Percentiles rank a stretch among this genome's conserved stretches.
These are phyloP conservation scores for Phylloporus scabripes DNA, from an alignment of 768 basidiomycete genomes.

Conservation along the genomic window DNA sequence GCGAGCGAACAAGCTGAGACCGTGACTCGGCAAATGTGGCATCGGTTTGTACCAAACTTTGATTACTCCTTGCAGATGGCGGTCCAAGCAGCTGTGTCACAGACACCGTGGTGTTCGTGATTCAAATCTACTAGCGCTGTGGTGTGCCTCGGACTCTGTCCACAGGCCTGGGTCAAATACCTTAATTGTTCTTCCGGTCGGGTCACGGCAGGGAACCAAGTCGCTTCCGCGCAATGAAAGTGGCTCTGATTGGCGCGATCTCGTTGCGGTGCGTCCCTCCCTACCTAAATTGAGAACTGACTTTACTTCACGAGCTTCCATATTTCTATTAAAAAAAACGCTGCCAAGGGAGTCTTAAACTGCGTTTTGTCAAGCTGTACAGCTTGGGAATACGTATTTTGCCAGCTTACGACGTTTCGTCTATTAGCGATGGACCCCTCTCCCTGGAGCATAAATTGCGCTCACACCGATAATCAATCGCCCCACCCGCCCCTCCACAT, in stretches of 20 bases:
- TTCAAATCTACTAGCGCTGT: not conserved
- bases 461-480: slow-evolving; percentile 3
- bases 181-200: slow-evolving; percentile 9
- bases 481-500: slow-evolving; percentile 10
- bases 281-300: slow-evolving; percentile 27
- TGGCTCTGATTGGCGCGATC: slow-evolving; percentile 16
- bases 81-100: slow-evolving; percentile 4
- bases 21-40: slow-evolving; percentile 10
- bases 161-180: not conserved
- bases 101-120: slow-evolving; percentile 9
- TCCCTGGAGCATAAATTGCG: slow-evolving; percentile 28
- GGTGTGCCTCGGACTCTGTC: not conserved
- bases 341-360: slow-evolving; percentile 18
- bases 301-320: slow-evolving; percentile 20
- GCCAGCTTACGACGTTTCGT: slow-evolving; percentile 26
- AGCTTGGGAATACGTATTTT: slow-evolving; percentile 32
- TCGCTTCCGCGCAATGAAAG: slow-evolving; percentile 15
- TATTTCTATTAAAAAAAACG: slow-evolving; percentile 26
- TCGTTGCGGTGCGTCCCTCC: slow-evolving; percentile 1
- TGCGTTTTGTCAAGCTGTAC: slow-evolving; percentile 29
- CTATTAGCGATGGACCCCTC: slow-evolving; percentile 22
- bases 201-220: slow-evolving; percentile 10
- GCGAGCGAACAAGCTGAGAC: slow-evolving; percentile 17
- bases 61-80: slow-evolving; percentile 15
- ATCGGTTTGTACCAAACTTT: slow-evolving; percentile 15